phyloP scores from a whole-genome alignment of 257 asterid genomes.

The Solanum etuberosum region DNA sequence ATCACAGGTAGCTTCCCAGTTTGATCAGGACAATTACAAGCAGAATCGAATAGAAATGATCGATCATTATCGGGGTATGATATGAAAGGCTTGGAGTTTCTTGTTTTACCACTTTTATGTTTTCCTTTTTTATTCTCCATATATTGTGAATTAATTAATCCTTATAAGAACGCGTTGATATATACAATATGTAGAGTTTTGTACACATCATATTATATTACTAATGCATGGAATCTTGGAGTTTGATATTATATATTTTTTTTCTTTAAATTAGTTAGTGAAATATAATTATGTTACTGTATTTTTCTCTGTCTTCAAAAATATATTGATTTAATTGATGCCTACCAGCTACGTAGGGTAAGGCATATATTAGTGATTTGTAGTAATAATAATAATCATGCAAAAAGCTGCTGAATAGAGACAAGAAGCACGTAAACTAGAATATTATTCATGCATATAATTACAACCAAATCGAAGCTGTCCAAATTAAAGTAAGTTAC shows the following conservation, averaged over 20 bases:
- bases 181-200: not conserved
- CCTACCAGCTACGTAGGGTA: not conserved
- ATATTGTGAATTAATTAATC: not conserved
- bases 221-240: not conserved
- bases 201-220: not conserved
- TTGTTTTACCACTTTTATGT: not conserved
- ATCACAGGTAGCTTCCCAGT: not conserved
- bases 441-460: conserved; percentile 4
- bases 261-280: not conserved
- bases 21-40: not conserved
- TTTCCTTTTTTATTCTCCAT: not conserved
- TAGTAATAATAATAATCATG: not conserved
- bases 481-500: not conserved
- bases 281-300: not conserved
- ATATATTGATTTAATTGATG: not conserved
- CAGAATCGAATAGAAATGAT: not conserved
- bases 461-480: not conserved
- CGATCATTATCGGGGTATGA: not conserved
- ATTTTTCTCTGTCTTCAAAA: not conserved
- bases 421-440: not conserved
- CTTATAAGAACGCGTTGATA: not conserved
- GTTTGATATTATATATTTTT: not conserved
- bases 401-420: conserved; percentile 5
- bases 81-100: conserved; percentile 16
- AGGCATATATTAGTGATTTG: not conserved